These are phyloP conservation scores for Trichophyton benhamiae DNA, from an alignment of 2,329 filamentous ascomycete species.

Conservation along the genomic window DNA sequence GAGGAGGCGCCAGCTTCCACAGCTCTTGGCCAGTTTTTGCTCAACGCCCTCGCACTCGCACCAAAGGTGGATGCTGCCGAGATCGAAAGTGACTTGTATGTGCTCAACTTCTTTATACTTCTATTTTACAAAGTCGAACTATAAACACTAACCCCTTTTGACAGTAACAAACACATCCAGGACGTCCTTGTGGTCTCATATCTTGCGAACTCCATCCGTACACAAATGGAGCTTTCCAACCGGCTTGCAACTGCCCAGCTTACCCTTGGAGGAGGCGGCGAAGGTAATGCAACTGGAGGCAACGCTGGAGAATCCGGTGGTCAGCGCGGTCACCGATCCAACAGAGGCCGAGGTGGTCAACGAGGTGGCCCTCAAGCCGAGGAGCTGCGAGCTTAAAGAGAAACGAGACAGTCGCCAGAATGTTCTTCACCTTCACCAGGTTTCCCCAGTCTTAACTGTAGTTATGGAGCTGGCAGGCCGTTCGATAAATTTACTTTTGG, in stretches of 20 bases:
- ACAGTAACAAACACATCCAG: conserved; percentile 94
- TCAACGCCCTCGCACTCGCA: conserved; percentile 83
- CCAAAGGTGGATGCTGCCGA: conserved; percentile 86
- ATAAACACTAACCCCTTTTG: conserved; percentile 15
- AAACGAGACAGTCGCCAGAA: background rate
- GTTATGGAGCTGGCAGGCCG: background rate
- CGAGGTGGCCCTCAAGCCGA: conserved; percentile 29
- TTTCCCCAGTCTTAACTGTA: background rate
- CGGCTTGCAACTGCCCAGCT: conserved; percentile 72
- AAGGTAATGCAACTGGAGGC: conserved; percentile 20
- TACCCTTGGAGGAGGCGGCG: conserved; percentile 42
- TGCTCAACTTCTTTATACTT: conserved; percentile 15
- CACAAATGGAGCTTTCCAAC: conserved; percentile 96
- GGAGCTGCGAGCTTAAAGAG: conserved; percentile 26
- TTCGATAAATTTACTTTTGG: conserved; percentile 3
- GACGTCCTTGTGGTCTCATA: conserved; percentile 97
- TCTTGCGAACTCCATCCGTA: conserved; percentile 95
- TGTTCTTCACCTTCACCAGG: background rate
- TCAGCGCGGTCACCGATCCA: conserved; percentile 27
- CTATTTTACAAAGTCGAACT: conserved; percentile 16
- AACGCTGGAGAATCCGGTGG: conserved; percentile 23
- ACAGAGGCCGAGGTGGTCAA: conserved; percentile 32
- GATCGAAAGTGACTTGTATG: conserved; percentile 86
- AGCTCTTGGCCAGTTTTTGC: conserved; percentile 83
- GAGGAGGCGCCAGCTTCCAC: conserved; percentile 82